phyloP scores from a whole-genome alignment of 2,329 filamentous ascomycete genomes.

The Cryphonectria carpinicola region DNA sequence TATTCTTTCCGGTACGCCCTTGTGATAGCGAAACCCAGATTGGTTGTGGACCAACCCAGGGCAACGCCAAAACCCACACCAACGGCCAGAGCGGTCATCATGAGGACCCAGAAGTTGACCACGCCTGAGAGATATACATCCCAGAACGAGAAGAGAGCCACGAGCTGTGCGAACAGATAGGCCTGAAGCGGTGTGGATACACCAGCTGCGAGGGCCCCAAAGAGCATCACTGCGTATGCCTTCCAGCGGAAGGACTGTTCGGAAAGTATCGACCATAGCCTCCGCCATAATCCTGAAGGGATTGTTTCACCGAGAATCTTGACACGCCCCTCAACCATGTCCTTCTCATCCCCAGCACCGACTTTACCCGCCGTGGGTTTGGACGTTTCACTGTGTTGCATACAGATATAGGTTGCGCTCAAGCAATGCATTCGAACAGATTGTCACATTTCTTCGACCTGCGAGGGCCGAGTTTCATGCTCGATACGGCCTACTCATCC shows the following conservation, averaged over 20 bases:
- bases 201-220: slow-evolving; percentile 31
- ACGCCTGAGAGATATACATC: slow-evolving; percentile 1
- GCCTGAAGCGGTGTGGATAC: slow-evolving; percentile 48
- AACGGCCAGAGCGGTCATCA: slow-evolving; percentile 18
- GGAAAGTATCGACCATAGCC: neutral
- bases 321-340: slow-evolving; percentile 6
- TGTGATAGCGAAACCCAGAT: slow-evolving; percentile 16
- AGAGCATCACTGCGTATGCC: neutral
- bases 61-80: slow-evolving; percentile 18
- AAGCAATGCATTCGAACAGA: slow-evolving; percentile 58
- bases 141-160: slow-evolving; percentile 49
- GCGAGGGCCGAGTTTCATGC: slow-evolving; percentile 55
- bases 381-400: neutral
- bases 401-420: slow-evolving; percentile 44
- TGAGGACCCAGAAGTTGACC: slow-evolving; percentile 23
- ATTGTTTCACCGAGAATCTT: neutral
- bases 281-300: neutral
- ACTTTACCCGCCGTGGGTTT: neutral
- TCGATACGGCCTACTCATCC: slow-evolving; percentile 58
- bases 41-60: slow-evolving; percentile 25
- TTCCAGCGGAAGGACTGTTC: slow-evolving; percentile 12
- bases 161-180: slow-evolving; percentile 58
- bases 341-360: neutral
- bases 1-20: slow-evolving; percentile 54
- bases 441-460: slow-evolving; percentile 61